A percentile compares a stretch with the other conserved stretches of the same genome.
These are phyloP conservation scores for Colletotrichum agaves DNA, from an alignment of 2,329 filamentous ascomycete species.

Conservation along the genomic window DNA sequence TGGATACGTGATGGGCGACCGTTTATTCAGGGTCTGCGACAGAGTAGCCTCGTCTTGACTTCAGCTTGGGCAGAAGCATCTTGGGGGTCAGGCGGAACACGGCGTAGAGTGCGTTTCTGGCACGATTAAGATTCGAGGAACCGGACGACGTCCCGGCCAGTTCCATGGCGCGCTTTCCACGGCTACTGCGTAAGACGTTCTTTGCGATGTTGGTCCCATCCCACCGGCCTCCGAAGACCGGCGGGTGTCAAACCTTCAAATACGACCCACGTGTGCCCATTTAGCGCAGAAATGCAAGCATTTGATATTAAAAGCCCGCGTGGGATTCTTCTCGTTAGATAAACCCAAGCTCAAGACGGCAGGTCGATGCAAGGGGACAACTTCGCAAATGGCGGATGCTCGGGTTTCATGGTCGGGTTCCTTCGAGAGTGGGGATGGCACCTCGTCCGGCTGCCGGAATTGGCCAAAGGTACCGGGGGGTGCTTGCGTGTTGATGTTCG, in stretches of 20 bases:
- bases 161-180: not conserved
- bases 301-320: not conserved
- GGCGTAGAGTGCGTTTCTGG: not conserved
- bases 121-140: not conserved
- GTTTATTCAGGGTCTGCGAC: not conserved
- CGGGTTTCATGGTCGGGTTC: constrained; percentile 23
- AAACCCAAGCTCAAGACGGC: constrained; percentile 30
- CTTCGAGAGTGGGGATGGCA: constrained; percentile 25
- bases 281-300: constrained; percentile 12
- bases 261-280: constrained; percentile 17
- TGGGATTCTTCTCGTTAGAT: not conserved
- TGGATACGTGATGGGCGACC: not conserved
- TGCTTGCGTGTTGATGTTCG: not conserved
- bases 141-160: not conserved
- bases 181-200: too few relatives aligned
- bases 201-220: not conserved
- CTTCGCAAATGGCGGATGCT: constrained; percentile 13
- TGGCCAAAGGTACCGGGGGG: constrained; percentile 18
- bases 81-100: not conserved
- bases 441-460: constrained; percentile 21
- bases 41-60: too few relatives aligned
- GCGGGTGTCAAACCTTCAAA: not conserved
- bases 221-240: not conserved
- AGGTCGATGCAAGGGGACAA: constrained; percentile 18
- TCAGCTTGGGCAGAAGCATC: too few relatives aligned